Base-by-base conservation (phyloP, 2,329 filamentous ascomycete genomes). In the Neopestalotiopsis sp. region DNA sequence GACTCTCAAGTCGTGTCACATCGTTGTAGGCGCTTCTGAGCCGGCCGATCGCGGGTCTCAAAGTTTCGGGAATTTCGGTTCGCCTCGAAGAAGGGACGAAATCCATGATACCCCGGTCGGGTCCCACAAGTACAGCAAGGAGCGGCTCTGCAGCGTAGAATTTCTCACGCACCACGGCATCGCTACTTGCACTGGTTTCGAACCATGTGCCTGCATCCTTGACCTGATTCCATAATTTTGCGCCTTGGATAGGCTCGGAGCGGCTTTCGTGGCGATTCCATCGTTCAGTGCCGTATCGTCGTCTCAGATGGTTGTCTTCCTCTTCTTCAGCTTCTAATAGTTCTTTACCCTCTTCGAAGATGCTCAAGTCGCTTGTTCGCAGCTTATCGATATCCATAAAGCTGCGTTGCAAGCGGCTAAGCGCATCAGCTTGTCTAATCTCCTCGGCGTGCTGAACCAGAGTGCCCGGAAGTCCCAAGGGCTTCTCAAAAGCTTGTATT, bases 401-500 rank as follows among this genome's bases (percentile, higher is more conserved):
- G 5, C 93, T 94, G 66, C 90, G 88, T 66, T 93, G 89, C 0
- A 98, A 82, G 34, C 93, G 87, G 68, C 92, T 90, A 40, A 97
- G 84, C 0, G 94, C 95, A 76, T 97, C 94, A 68, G 95, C 93
- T 78, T 98, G 95, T 24, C 95, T 88, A 63, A 99, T 92, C 77
- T 98, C 96, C 77, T 98, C 95, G 0, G 95, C 95, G 74, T 98
- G 96, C 28, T 96, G 93, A 2, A 94, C 88, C 1, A 99, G 82
- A 17, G 90, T 93, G 0, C 94, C 93, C 0, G 96, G 96, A 4
- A 99, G 81, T 0, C 96, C 96, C 0, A 99, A 86, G 0, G 96
- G 96, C 78, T 98, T 98, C 78, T 99, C 96, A 1, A 98, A 86
- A 0, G 96, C 96, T 78, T 99, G 96, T 4, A 99, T 82, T 1